Base-by-base conservation (phyloP, 495 filamentous ascomycete genomes). In the Cudoniella acicularis region DNA sequence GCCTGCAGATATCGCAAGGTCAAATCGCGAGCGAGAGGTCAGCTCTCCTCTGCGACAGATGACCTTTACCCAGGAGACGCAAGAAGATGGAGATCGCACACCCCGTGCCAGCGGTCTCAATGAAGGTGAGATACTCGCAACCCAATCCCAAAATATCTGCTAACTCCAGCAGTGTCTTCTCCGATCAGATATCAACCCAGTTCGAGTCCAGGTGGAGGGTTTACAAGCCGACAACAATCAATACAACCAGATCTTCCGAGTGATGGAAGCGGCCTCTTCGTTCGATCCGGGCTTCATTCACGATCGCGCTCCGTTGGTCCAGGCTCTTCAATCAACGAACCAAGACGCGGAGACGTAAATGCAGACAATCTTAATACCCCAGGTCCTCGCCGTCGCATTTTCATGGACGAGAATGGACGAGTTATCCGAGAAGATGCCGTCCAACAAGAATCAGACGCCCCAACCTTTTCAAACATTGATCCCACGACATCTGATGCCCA, bases 401-500 rank as follows among this genome's bases (percentile, higher is more conserved):
- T 93, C 66, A 85, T 96, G 25, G 90, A 93, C 67, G 87, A 91
- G 65, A 81, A 86, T 66, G 92, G 92, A 48, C 80, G 88, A 58
- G 84, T 91, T 13, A 78, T 90, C 10, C 72, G 76, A 30, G 77
- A 80, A 49, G 73, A 78, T 24, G 73, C 75, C 20, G 69, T 70
- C 16, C 76, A n/a, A n/a, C n/a, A 81, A 52, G 78, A 75, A 22
- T 95, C 91, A 1, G 91, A 96, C 70, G 87, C 90, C 2, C 78
- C 80, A 23, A 92, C 92, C 0, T 97, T 95, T 70, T 89, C 90
- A 0, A 94, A 95, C 67, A 70, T 90, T 57, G 86, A 96, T 64
- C 91, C 90, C 1, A 85, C 84, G 54, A 98, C 95, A 10, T 96
- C 92, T 1, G 94, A 99, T 69, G 92, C 91, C 0, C 88, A 97